Percentiles rank a stretch among this genome's conserved stretches.
phyloP scores from a whole-genome alignment of 192 early-diverging fungal genomes.

The Umbelopsis vinacea region DNA sequence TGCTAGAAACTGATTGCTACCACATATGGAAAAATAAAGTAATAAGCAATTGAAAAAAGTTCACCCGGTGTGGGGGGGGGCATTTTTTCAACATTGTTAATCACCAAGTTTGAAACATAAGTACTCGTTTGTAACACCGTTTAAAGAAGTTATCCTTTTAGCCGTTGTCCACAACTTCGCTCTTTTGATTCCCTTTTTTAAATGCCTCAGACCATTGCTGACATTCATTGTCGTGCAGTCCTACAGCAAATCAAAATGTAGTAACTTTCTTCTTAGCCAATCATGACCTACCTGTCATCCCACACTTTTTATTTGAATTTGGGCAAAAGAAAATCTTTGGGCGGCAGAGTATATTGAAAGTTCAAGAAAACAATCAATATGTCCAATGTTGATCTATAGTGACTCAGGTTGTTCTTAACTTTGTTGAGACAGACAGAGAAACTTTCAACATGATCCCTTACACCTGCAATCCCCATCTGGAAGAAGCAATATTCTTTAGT shows the following conservation, averaged over 20 bases:
- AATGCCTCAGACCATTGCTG: not conserved
- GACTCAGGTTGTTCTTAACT: too few species aligned
- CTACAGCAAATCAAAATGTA: too few species aligned
- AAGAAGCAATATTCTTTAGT: too few species aligned
- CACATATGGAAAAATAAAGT: not conserved
- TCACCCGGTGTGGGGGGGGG: constrained; percentile 16
- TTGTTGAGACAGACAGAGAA: too few species aligned
- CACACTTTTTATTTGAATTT: too few species aligned
- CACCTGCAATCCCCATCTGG: too few species aligned
- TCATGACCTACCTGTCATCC: too few species aligned
- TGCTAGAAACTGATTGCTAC: not conserved
- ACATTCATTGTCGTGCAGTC: not conserved
- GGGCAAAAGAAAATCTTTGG: too few species aligned
- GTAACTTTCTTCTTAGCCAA: too few species aligned
- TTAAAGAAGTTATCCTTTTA: not conserved
- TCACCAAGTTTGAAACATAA: too few species aligned
- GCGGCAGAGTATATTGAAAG: too few species aligned
- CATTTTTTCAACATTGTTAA: not conserved
- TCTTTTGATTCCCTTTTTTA: not conserved
- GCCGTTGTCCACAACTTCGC: not conserved
- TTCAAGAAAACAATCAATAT: not conserved
- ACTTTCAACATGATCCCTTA: too few species aligned
- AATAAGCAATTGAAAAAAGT: not conserved
- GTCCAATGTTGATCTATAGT: not conserved
- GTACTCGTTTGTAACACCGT: not conserved